Evolutionary conservation across 129 eudicot genomes (phyloP).

Genomic region (Centaurea solstitialis): DNA sequence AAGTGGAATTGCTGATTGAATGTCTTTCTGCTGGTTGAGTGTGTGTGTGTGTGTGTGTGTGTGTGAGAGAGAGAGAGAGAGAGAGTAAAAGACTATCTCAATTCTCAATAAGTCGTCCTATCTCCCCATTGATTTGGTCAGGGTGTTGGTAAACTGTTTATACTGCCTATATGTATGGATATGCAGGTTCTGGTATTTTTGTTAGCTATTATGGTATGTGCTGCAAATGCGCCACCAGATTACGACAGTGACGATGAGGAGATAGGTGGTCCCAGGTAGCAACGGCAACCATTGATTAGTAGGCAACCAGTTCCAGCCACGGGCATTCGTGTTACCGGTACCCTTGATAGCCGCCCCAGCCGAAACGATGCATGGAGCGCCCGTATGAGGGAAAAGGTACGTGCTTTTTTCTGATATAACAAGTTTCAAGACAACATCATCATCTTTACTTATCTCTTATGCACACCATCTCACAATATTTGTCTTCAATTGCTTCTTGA

Average conservation of each 20-base stretch:
- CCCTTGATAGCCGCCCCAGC: slow-evolving; percentile 71
- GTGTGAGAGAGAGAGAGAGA: too few species aligned
- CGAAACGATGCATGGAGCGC: slow-evolving; percentile 97
- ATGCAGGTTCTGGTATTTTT: slow-evolving; percentile 82
- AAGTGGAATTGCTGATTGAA: too few species aligned
- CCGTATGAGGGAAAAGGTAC: slow-evolving; percentile 95
- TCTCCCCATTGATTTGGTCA: background rate
- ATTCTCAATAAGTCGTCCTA: too few species aligned
- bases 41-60: too few species aligned
- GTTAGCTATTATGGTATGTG: slow-evolving; percentile 73
- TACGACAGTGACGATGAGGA: slow-evolving; percentile 95
- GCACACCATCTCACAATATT: background rate
- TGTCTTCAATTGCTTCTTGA: background rate
- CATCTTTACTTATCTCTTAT: background rate
- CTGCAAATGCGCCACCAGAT: slow-evolving; percentile 69
- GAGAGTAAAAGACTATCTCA: too few species aligned
- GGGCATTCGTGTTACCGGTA: slow-evolving; percentile 68
- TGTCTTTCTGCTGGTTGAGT: too few species aligned
- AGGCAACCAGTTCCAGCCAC: slow-evolving; percentile 63
- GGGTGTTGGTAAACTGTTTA: background rate
- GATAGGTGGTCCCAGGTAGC: slow-evolving; percentile 68
- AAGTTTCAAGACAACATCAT: background rate
- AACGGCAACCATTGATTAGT: slow-evolving; percentile 78
- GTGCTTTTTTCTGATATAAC: background rate
- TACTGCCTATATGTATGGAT: background rate